Percentiles rank a stretch among this genome's conserved stretches.
Evolutionary conservation across 192 early-diverging fungal genomes (phyloP).

Genomic region (Bifiguratus adelaidae): DNA sequence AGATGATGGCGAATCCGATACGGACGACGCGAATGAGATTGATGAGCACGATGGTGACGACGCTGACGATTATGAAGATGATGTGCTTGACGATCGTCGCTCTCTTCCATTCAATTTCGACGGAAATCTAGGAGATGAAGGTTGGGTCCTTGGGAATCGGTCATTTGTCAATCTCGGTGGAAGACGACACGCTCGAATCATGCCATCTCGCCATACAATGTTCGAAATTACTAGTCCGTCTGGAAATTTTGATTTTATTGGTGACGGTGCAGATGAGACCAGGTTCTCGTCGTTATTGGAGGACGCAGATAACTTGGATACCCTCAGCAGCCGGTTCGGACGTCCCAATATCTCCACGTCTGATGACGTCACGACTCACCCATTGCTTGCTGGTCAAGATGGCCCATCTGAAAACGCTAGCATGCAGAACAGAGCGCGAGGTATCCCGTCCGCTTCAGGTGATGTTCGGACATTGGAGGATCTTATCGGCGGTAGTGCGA

Average conservation of each 20-base stretch:
- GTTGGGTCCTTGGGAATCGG: slow-evolving; percentile 14
- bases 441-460: neutral
- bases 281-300: no score
- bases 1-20: slow-evolving; percentile 41
- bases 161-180: slow-evolving; percentile 25
- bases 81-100: slow-evolving; percentile 22
- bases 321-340: slow-evolving; percentile 24
- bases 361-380: slow-evolving; percentile 56
- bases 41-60: slow-evolving; percentile 36
- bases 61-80: slow-evolving; percentile 29
- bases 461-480: slow-evolving; percentile 56
- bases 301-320: slow-evolving; percentile 14
- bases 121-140: slow-evolving; percentile 18
- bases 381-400: slow-evolving; percentile 46
- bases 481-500: slow-evolving; percentile 43
- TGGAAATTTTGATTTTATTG: slow-evolving; percentile 23
- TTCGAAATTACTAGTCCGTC: slow-evolving; percentile 12
- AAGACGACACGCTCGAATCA: slow-evolving; percentile 20
- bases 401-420: neutral
- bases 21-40: slow-evolving; percentile 31
- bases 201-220: slow-evolving; percentile 15
- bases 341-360: slow-evolving; percentile 22
- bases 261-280: slow-evolving; percentile 12
- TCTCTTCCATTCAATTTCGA: slow-evolving; percentile 11
- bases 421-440: neutral